Evolutionary conservation across 169 alveolate genomes (phyloP).

Genomic region (Plasmodium coatneyi): DNA sequence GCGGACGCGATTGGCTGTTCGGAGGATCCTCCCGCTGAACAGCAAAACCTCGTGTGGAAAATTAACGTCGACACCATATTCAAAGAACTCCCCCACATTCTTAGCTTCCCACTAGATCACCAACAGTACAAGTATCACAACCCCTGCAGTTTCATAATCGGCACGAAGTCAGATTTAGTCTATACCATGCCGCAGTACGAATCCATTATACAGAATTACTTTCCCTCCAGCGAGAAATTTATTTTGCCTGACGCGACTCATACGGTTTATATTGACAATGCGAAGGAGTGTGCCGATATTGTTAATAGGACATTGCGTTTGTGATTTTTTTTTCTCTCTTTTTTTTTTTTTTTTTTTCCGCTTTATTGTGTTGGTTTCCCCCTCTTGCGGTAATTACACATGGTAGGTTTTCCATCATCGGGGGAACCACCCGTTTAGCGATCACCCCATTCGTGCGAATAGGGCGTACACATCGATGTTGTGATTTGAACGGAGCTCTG

Average conservation of each 20-base stretch:
- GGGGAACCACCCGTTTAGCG: not conserved
- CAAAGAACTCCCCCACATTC: slow-evolving; percentile 29
- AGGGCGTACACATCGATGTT: not conserved
- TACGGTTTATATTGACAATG: slow-evolving; percentile 55
- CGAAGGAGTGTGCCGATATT: slow-evolving; percentile 35
- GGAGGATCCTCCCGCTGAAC: not conserved
- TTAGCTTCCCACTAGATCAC: slow-evolving; percentile 26
- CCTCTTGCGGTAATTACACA: not conserved
- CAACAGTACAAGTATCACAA: slow-evolving; percentile 26
- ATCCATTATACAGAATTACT: slow-evolving; percentile 37
- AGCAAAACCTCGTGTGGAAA: slow-evolving; percentile 38
- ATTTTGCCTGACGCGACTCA: slow-evolving; percentile 61
- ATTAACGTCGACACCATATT: slow-evolving; percentile 60
- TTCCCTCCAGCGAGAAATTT: slow-evolving; percentile 20
- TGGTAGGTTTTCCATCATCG: not conserved
- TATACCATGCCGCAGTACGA: slow-evolving; percentile 41
- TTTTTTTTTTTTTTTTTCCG: not conserved
- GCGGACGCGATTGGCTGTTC: not conserved
- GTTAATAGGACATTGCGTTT: slow-evolving; percentile 11
- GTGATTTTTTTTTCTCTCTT: not conserved
- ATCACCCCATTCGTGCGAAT: not conserved
- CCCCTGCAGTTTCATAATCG: slow-evolving; percentile 67
- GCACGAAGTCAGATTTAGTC: slow-evolving; percentile 43
- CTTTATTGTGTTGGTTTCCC: not conserved
- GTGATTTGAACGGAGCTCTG: not conserved